Evolutionary conservation across 768 basidiomycete species (phyloP).

Genomic region (Mycena kentingensis): DNA sequence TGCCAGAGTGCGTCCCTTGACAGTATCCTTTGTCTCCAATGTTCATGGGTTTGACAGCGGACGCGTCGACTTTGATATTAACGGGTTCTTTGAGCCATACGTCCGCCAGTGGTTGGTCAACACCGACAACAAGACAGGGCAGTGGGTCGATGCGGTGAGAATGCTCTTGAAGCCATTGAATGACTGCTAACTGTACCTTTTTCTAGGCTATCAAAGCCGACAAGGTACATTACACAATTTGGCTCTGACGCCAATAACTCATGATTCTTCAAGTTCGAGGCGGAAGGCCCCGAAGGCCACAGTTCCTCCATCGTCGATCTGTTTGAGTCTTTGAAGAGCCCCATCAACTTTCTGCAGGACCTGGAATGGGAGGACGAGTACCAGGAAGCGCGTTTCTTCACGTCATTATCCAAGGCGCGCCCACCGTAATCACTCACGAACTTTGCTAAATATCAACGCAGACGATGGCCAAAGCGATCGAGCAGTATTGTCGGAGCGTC

Average conservation of each 20-base stretch:
- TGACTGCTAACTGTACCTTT: conserved; percentile 7
- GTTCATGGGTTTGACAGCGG: conserved; percentile 39
- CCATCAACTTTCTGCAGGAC: conserved; percentile 84
- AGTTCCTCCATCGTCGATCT: conserved; percentile 98
- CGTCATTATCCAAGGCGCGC: conserved; percentile 81
- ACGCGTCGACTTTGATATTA: conserved; percentile 65
- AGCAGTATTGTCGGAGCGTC: conserved; percentile 86
- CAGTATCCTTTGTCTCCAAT: neutral
- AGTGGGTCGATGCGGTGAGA: conserved; percentile 92
- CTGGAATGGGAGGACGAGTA: conserved; percentile 92
- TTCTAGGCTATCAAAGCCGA: conserved; percentile 78
- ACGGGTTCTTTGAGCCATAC: conserved; percentile 83
- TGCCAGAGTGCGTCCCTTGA: conserved; percentile 59
- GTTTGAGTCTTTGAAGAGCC: conserved; percentile 91
- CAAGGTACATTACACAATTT: too few species aligned
- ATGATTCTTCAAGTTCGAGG: conserved; percentile 59
- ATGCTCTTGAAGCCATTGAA: neutral
- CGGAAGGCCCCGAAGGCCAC: conserved; percentile 77
- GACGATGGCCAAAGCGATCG: conserved; percentile 90
- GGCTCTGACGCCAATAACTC: too few species aligned
- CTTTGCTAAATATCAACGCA: conserved; percentile 31
- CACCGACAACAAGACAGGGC: conserved; percentile 85
- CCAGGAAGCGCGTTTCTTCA: conserved; percentile 88
- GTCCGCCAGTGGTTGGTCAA: conserved; percentile 87
- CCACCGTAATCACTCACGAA: neutral